Evolutionary conservation across 495 filamentous ascomycete species (phyloP).

Genomic region (Tricharina praecox): DNA sequence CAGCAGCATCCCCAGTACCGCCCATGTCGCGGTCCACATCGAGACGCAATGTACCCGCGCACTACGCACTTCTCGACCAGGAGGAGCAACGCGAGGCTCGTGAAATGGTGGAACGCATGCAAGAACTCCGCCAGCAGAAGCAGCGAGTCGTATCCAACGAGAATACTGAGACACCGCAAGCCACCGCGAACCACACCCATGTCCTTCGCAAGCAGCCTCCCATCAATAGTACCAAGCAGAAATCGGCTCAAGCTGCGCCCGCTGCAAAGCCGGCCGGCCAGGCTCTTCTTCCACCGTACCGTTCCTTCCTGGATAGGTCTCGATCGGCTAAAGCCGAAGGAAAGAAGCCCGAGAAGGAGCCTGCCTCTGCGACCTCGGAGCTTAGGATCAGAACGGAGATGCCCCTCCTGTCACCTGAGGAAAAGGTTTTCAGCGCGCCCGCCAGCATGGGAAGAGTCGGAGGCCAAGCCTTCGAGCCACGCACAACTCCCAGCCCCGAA

Average conservation of each 20-base stretch:
- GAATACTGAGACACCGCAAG: background rate
- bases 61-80: constrained; percentile 69
- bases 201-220: constrained; percentile 1
- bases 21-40: background rate
- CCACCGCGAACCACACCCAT: constrained; percentile 1
- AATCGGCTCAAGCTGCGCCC: background rate
- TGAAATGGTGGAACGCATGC: constrained; percentile 31
- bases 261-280: background rate
- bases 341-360: background rate
- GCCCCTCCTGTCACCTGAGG: background rate
- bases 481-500: background rate
- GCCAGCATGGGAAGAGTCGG: background rate
- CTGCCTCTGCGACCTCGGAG: background rate
- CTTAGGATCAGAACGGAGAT: background rate
- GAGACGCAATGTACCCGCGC: constrained; percentile 32
- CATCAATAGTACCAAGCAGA: constrained; percentile 3
- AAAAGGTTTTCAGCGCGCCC: background rate
- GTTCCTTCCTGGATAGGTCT: no score
- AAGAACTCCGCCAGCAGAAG: constrained; percentile 15
- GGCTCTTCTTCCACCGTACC: background rate
- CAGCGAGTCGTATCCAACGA: constrained; percentile 5
- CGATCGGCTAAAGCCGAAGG: no score
- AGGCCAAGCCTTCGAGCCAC: background rate
- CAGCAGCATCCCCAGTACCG: background rate
- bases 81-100: constrained; percentile 50